Conservation (phyloP, 352 stramenopile genomes). For the Phytophthora citricola region DNA sequence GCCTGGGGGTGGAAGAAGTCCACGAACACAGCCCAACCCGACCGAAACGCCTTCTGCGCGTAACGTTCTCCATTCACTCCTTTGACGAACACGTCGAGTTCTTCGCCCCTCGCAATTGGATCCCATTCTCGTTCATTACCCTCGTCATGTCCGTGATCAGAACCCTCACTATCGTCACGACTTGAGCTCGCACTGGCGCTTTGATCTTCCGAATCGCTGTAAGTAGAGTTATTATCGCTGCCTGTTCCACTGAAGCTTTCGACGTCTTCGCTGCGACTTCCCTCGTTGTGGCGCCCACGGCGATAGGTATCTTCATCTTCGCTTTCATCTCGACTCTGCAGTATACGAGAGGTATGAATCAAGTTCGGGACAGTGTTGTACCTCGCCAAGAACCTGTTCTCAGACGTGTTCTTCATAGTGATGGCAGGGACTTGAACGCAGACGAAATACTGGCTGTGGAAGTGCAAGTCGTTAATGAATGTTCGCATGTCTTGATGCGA, state of each 20-base stretch:
- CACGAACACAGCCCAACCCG: constrained; percentile 74
- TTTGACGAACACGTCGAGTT: constrained; percentile 81
- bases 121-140: constrained; percentile 24
- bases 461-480: constrained; percentile 85
- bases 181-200: constrained; percentile 1
- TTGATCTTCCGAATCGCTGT: neutral
- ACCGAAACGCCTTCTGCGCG: constrained; percentile 73
- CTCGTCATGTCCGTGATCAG: neutral
- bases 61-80: constrained; percentile 65
- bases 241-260: neutral
- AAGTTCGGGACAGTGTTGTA: constrained; percentile 7
- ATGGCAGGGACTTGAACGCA: constrained; percentile 76
- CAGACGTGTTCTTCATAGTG: constrained; percentile 27
- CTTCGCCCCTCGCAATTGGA: constrained; percentile 45
- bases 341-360: neutral
- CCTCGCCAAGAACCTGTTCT: constrained; percentile 4
- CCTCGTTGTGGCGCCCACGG: neutral
- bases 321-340: neutral
- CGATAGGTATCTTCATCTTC: neutral
- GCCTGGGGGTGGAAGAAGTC: constrained; percentile 89
- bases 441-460: constrained; percentile 83
- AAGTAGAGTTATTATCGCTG: neutral
- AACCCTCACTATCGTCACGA: constrained; percentile 10
- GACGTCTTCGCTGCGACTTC: neutral
- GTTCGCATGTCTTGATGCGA: constrained; percentile 38